Evolutionary conservation across 1,139 yeast species (phyloP).

Genomic region (Saccharomyces hybrid): DNA sequence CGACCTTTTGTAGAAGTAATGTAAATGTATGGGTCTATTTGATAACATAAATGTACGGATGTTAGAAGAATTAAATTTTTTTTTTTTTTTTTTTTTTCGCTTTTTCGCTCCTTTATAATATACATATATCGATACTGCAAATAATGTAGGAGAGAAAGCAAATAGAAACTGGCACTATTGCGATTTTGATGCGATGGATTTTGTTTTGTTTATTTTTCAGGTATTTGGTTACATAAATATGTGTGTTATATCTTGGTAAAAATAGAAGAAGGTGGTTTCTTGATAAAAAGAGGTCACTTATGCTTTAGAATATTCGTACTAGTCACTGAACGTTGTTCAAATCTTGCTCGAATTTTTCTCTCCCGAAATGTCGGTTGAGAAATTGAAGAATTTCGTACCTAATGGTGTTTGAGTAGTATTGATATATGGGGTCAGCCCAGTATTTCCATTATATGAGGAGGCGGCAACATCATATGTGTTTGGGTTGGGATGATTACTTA

Average conservation of each 20-base stretch:
- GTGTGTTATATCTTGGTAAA: not conserved
- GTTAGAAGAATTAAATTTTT: not conserved
- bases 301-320: not conserved
- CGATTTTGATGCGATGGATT: not conserved
- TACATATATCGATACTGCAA: not conserved
- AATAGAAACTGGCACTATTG: not conserved
- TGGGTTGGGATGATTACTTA: constrained; percentile 3
- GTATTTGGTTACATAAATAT: not conserved
- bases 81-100: not conserved
- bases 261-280: not conserved
- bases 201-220: not conserved
- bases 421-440: constrained; percentile 29
- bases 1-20: no score
- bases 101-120: not conserved
- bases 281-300: not conserved
- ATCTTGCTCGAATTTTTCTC: constrained; percentile 5
- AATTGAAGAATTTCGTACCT: constrained; percentile 23
- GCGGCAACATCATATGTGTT: constrained; percentile 2
- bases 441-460: constrained; percentile 17
- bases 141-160: not conserved
- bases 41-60: not conserved
- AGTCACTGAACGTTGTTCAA: not conserved
- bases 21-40: not conserved
- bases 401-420: constrained; percentile 26
- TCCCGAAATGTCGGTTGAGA: constrained; percentile 14